Conservation (phyloP, 1,284 basidiomycete genomes). For the Puccinia polysora region DNA sequence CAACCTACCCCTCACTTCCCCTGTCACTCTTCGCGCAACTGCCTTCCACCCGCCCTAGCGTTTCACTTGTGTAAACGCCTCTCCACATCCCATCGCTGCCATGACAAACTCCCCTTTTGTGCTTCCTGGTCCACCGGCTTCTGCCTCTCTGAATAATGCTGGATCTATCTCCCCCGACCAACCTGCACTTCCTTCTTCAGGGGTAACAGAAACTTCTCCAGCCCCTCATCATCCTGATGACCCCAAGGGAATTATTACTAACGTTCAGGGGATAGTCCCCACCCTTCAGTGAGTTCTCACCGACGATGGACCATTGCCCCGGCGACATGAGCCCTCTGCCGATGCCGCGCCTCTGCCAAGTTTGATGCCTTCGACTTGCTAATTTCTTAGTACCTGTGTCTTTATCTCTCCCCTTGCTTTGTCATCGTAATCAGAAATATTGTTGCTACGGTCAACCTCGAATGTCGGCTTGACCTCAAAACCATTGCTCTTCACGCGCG, state of each 20-base stretch:
- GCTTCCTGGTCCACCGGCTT: constrained; percentile 39
- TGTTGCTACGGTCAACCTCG: constrained; percentile 97
- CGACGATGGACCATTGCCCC: not conserved
- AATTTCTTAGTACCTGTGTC: constrained; percentile 9
- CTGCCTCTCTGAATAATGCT: constrained; percentile 24
- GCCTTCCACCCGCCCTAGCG: not conserved
- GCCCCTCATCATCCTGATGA: constrained; percentile 44
- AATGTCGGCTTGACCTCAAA: constrained; percentile 94
- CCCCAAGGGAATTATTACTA: constrained; percentile 47
- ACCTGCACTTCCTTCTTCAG: constrained; percentile 1
- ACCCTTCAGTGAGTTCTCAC: constrained; percentile 54
- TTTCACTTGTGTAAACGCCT: not conserved
- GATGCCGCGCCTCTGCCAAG: not conserved
- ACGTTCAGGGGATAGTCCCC: constrained; percentile 54
- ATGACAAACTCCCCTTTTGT: constrained; percentile 39
- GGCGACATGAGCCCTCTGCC: not conserved
- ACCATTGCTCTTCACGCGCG: constrained; percentile 96
- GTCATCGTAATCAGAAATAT: constrained; percentile 65
- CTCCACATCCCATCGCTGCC: no score
- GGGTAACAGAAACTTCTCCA: constrained; percentile 42
- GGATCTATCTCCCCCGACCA: constrained; percentile 31
- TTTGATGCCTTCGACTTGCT: not conserved
- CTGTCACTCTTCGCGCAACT: not conserved
- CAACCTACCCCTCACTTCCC: not conserved
- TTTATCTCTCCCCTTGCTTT: constrained; percentile 32